phyloP scores from a whole-genome alignment of 1,284 basidiomycete species.

The Ceratobasidium sp. region DNA sequence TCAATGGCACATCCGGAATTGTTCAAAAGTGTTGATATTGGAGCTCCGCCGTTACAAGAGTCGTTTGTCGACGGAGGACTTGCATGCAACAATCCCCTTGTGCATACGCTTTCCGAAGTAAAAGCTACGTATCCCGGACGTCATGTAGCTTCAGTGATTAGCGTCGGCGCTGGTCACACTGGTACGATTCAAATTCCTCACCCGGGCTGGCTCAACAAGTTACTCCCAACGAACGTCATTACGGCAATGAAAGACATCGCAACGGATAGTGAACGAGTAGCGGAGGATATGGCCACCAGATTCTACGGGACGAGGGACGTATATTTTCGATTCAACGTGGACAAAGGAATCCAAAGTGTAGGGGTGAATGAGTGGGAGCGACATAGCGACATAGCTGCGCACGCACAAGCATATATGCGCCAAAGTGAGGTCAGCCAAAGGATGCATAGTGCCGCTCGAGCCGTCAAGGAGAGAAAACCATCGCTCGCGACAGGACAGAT shows the following conservation, averaged over 20 bases:
- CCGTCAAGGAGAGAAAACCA: too few species aligned
- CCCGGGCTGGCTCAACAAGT: neutral
- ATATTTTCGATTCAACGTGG: conserved; percentile 4
- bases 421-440: neutral
- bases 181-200: neutral
- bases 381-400: neutral
- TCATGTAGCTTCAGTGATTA: neutral
- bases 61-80: conserved; percentile 4
- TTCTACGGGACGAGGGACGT: neutral
- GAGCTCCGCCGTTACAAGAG: neutral
- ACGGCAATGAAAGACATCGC: neutral
- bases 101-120: neutral
- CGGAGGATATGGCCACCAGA: neutral
- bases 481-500: too few species aligned
- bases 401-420: neutral
- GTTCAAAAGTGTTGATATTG: conserved; percentile 6
- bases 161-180: neutral
- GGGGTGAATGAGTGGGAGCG: neutral
- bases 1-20: conserved; percentile 6
- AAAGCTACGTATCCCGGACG: neutral
- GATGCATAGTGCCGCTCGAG: neutral
- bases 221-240: neutral
- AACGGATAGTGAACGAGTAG: conserved; percentile 14
- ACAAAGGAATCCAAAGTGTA: neutral
- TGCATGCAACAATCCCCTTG: neutral